Base-by-base conservation (phyloP, 2,329 filamentous ascomycete species). In the Hymenoscyphus occultus region DNA sequence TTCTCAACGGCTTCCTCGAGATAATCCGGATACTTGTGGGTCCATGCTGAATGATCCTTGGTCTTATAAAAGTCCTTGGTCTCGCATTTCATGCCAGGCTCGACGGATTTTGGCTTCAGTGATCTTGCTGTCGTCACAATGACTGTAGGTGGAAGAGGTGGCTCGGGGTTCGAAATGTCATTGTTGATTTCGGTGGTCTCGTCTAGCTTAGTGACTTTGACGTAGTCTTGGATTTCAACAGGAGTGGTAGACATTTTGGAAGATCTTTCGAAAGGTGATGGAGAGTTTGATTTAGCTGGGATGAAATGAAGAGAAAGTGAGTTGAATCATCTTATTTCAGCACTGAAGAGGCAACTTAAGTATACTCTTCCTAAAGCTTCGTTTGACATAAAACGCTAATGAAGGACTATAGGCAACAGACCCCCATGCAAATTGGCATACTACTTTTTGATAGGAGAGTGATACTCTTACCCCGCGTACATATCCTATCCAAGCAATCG, bases 81-180 rank as follows among this genome's bases (percentile, higher is more conserved):
- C 31, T 62, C 60, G 40, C 60, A 62, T 40, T 62, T 62, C 60
- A 62, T 62, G 5, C 60, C 60, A 40, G 60, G 60, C 45, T 62
- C 60, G 5, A 48, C 54, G 12, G 14, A 2, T 39, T 62, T 62
- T 14, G 60, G 60, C 48, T 62, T 62, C 12, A 62, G 48, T 39
- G 45, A 48, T 56, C 60, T 56, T 12, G 45, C 22, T 14, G 60
- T 62, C 1, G 60, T 14, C 7, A 28, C n/a, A 12, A 35, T 13
- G 16, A 35, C 54, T 2, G 54, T 13, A 12, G 12, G 22, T 35
- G 54, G 28, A 35, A 56, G 28, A 56, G 28, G 4, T 56, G 54
- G 28, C 54, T 31, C 16, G 13, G 28, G 22, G 5, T 56, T 19
- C 28, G 51, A 4, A 56, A 32, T 22, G 13, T 56, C 28, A 28